These are phyloP conservation scores for Plantago lanceolata DNA, from an alignment of 305 asterid genomes.

Conservation along the genomic window DNA sequence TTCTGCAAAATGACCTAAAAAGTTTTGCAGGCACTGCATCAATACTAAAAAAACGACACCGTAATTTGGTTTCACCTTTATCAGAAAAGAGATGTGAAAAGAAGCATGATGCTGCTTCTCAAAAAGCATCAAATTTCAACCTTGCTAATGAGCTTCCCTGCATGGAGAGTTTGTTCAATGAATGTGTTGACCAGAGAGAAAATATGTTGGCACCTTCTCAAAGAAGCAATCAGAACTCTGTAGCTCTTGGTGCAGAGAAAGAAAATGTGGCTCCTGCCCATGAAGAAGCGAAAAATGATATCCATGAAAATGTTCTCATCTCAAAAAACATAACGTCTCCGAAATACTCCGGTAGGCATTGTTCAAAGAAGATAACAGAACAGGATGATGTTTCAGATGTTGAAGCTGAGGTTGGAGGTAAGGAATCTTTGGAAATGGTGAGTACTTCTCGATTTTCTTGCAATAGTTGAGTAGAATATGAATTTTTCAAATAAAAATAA, in stretches of 20 bases:
- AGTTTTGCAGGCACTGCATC: conserved; percentile 11
- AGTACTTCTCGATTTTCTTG: conserved; percentile 27
- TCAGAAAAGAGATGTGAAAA: conserved; percentile 51
- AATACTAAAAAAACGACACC: conserved; percentile 7
- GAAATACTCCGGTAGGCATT: conserved; percentile 24
- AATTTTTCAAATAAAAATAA: conserved; percentile 9
- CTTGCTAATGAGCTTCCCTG: conserved; percentile 52
- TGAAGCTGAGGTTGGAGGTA: conserved; percentile 27
- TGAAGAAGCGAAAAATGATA: conserved; percentile 30
- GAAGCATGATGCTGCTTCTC: conserved; percentile 53
- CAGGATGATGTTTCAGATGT: conserved; percentile 29
- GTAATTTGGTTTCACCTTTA: conserved; percentile 12
- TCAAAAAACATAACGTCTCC: conserved; percentile 32
- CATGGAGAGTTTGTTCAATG: conserved; percentile 69
- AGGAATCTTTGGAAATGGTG: conserved; percentile 39
- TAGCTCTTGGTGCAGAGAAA: conserved; percentile 43
- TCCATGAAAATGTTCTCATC: conserved; percentile 24
- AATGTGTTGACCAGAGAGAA: conserved; percentile 40
- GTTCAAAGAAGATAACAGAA: conserved; percentile 28
- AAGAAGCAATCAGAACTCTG: conserved; percentile 28
- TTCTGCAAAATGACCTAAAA: conserved; percentile 3
- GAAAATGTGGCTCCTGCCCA: conserved; percentile 49
- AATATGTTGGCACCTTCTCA: conserved; percentile 30
- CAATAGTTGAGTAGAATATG: conserved; percentile 2
- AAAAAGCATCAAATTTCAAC: conserved; percentile 45